Base-by-base conservation (phyloP, 2,329 filamentous ascomycete genomes). In the Eutypella sp. region DNA sequence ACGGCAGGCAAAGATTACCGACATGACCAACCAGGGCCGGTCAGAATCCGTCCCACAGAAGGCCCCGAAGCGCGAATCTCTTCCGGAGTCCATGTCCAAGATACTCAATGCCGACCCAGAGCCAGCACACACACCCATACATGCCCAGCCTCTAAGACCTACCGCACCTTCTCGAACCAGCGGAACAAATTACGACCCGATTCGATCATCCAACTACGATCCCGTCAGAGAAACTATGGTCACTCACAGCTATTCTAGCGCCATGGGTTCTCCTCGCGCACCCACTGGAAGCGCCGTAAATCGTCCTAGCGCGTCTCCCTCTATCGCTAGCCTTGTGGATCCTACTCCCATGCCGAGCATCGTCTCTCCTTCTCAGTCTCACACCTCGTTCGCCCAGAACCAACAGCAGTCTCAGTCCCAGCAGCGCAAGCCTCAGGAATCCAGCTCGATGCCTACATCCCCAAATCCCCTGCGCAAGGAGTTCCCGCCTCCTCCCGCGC, bases 251-350 rank as follows among this genome's bases (percentile, higher is more conserved):
- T 61, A 74, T 52, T 69, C 71, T 7, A 70, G 63, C 20, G 55
- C 74, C 3, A 62, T 75, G 45, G 71, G 70, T 25, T 81, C 79
- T 7, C 79, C 78, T n/a, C 71, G 75, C 40, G 66, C 64, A 3
- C 66, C 68, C 11, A 58, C 67, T 41, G 65, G 67, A 18, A 47
- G 46, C n/a, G 42, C 68, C 4, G 59, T 78, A 44, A 85, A 86
- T 66, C 81, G 86, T 45, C 86, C 88, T n/a, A 92, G 87, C 62
- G 87, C 87, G 33, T 96, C 92, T 4, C 91, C 92, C 1, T 92
- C 92, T 3, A 96, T 96, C 55, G 85, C 89, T 5, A 95, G 89
- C 67, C 77, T 96, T 47, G 88, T 96, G 42, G 89, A 96, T 55
- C 86, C 85, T 34, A 16, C 31, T 27, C 78, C 78, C 9, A 67